These are phyloP conservation scores for Eucalyptus sp. DNA, from an alignment of 345 rosid species.

Conservation along the genomic window DNA sequence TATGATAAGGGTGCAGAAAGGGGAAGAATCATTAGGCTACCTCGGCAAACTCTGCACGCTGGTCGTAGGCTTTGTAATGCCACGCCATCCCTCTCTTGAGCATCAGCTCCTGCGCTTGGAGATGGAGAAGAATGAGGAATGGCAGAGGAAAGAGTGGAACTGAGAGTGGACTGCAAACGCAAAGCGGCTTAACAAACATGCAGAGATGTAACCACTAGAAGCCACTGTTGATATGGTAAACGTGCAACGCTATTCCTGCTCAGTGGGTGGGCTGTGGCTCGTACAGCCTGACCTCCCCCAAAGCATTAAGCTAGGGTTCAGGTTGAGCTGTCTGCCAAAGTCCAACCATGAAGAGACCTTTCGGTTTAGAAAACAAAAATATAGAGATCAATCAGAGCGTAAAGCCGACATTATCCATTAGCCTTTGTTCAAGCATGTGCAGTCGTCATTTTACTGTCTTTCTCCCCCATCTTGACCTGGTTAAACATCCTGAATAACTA, in stretches of 20 bases:
- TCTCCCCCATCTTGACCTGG: neutral
- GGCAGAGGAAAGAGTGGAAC: neutral
- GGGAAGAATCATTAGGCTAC: conserved; percentile 5
- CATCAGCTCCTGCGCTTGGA: conserved; percentile 44
- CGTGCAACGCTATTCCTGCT: neutral
- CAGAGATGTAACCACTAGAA: neutral
- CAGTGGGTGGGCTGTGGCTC: neutral
- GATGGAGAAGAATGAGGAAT: neutral
- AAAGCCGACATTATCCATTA: neutral
- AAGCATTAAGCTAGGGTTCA: neutral
- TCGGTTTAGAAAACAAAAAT: neutral
- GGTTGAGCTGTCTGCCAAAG: neutral
- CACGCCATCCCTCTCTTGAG: conserved; percentile 79
- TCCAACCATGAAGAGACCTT: neutral
- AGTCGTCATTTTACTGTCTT: neutral
- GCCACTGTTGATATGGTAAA: neutral
- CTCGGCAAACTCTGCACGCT: conserved; percentile 38
- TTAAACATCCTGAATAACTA: neutral
- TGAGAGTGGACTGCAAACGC: neutral
- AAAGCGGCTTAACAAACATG: neutral
- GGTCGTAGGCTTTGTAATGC: conserved; percentile 68
- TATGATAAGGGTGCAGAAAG: neutral
- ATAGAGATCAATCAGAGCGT: neutral
- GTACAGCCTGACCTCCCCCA: neutral
- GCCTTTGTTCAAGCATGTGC: neutral